These are phyloP conservation scores for Phytophthora megakarya DNA, from an alignment of 352 stramenopile species.

Conservation along the genomic window DNA sequence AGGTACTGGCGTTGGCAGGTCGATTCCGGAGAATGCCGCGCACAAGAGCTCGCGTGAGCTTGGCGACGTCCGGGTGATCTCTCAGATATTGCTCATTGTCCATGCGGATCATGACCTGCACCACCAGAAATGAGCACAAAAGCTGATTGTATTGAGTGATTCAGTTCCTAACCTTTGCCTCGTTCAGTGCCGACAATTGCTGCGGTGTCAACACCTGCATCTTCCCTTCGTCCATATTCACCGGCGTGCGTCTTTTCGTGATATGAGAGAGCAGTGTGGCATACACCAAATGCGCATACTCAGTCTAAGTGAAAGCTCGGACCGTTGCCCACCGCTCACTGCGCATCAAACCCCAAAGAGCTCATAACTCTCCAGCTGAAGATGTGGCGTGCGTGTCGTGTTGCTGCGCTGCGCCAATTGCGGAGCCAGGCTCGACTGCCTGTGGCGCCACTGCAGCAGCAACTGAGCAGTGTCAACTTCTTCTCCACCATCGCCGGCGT, in stretches of 20 bases:
- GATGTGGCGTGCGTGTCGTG: conserved; percentile 68
- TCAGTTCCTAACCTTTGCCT: conserved; percentile 50
- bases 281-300: conserved; percentile 23
- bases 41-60: conserved; percentile 63
- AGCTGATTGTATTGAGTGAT: not conserved
- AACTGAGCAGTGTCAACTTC: conserved; percentile 16
- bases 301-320: conserved; percentile 19
- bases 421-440: conserved; percentile 26
- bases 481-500: conserved; percentile 53
- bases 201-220: conserved; percentile 66
- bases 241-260: conserved; percentile 27
- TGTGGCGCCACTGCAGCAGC: conserved; percentile 20
- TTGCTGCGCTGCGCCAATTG: conserved; percentile 51
- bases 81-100: conserved; percentile 80
- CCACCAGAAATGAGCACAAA: conserved; percentile 3
- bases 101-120: conserved; percentile 76
- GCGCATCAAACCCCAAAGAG: conserved; percentile 26
- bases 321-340: conserved; percentile 32
- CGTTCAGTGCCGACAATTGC: conserved; percentile 69
- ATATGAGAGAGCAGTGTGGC: not conserved
- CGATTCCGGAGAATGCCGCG: conserved; percentile 61
- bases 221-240: conserved; percentile 35
- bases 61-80: conserved; percentile 62
- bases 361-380: conserved; percentile 15
- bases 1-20: conserved; percentile 51